phyloP scores from a whole-genome alignment of 345 rosid genomes.

The Nasturtium officinale region DNA sequence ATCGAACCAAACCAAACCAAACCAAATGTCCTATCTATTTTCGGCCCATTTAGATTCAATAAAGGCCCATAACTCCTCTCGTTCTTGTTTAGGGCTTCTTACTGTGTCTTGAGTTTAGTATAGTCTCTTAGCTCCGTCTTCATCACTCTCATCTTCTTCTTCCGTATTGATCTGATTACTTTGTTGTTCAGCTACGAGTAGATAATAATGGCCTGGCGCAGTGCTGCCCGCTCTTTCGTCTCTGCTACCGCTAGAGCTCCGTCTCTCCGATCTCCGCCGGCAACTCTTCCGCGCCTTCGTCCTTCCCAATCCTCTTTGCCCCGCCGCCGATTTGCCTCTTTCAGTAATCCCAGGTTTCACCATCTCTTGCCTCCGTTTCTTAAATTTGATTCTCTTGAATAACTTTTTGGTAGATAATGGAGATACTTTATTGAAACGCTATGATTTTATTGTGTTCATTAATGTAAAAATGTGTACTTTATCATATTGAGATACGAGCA shows the following conservation, averaged over 20 bases:
- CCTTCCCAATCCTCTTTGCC: slow-evolving; percentile 55
- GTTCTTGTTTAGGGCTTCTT: slow-evolving; percentile 18
- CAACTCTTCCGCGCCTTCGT: slow-evolving; percentile 69
- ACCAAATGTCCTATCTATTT: background rate
- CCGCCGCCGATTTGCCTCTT: slow-evolving; percentile 72
- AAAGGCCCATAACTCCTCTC: background rate
- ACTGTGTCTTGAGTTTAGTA: no score
- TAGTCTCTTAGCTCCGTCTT: slow-evolving; percentile 5
- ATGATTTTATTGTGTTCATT: no score
- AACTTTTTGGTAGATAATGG: no score
- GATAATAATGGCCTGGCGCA: slow-evolving; percentile 52
- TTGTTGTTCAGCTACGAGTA: background rate
- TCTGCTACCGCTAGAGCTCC: slow-evolving; percentile 65
- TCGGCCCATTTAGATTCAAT: slow-evolving; percentile 9
- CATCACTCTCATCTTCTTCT: slow-evolving; percentile 28
- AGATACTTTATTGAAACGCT: no score
- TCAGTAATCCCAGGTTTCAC: slow-evolving; percentile 62
- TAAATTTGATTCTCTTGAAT: background rate
- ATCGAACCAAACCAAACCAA: background rate
- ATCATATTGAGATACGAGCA: slow-evolving; percentile 4
- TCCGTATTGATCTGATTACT: slow-evolving; percentile 24
- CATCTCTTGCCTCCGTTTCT: background rate
- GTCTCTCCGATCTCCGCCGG: slow-evolving; percentile 56
- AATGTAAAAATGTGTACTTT: background rate
- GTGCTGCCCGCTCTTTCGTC: slow-evolving; percentile 50